Evolutionary conservation across 495 filamentous ascomycete genomes (phyloP).

Genomic region (Aspergillus sclerotiicarbonarius): DNA sequence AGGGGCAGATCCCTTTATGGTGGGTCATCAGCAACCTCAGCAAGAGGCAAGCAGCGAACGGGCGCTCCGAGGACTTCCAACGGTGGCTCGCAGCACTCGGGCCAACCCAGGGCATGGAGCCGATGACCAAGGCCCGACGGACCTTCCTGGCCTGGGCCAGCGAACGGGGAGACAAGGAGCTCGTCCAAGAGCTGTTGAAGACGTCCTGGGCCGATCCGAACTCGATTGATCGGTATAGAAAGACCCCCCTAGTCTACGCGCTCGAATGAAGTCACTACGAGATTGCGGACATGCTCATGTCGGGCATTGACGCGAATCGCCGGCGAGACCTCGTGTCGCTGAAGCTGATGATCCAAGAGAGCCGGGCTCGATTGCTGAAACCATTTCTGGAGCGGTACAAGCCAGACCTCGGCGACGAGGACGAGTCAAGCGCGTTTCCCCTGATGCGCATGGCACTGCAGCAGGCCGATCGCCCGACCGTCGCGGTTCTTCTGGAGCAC

Average conservation of each 20-base stretch:
- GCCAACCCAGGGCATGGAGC: constrained; percentile 7
- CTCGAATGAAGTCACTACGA: constrained; percentile 13
- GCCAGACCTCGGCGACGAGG: constrained; percentile 9
- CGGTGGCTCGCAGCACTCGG: constrained; percentile 7
- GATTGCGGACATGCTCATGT: constrained; percentile 14
- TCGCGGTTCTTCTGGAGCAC: constrained; percentile 13
- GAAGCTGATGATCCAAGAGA: constrained; percentile 14
- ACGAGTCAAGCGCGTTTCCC: constrained; percentile 11
- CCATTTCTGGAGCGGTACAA: constrained; percentile 17
- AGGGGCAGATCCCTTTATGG: constrained; percentile 17
- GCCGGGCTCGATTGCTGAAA: constrained; percentile 12
- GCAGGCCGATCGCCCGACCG: constrained; percentile 12
- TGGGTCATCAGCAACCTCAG: constrained; percentile 14
- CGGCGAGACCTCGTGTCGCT: constrained; percentile 12
- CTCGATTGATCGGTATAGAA: constrained; percentile 16
- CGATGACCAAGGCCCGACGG: constrained; percentile 16
- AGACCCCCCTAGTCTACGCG: constrained; percentile 24
- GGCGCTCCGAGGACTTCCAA: constrained; percentile 3
- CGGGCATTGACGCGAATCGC: not conserved
- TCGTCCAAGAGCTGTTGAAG: constrained; percentile 9
- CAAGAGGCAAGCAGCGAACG: not conserved
- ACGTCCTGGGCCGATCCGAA: constrained; percentile 18
- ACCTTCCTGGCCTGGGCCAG: constrained; percentile 19
- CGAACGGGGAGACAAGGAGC: constrained; percentile 11
- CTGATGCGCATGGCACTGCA: constrained; percentile 16